Conservation (phyloP, 1,139 yeast species). For the Candida buenavistaensis region DNA sequence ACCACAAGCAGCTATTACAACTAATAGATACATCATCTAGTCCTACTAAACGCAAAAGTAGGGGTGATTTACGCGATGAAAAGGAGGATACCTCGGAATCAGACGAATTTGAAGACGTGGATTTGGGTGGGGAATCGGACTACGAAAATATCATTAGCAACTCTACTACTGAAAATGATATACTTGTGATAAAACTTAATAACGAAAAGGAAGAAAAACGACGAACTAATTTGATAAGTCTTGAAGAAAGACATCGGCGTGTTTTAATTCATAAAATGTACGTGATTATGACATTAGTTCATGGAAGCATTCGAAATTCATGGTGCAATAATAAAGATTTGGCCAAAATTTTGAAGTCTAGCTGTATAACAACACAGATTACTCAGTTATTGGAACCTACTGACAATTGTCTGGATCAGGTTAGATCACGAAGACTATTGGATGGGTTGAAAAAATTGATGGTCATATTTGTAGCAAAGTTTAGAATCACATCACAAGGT, state of each 20-base stretch:
- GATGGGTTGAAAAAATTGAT: slow-evolving; percentile 72
- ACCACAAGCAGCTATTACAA: slow-evolving; percentile 1
- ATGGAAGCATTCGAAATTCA: slow-evolving; percentile 65
- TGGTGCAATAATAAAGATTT: slow-evolving; percentile 66
- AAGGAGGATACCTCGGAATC: slow-evolving; percentile 16
- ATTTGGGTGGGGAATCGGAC: too few relatives aligned
- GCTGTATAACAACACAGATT: slow-evolving; percentile 40
- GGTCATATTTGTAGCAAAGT: slow-evolving; percentile 60
- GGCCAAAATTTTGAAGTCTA: slow-evolving; percentile 34
- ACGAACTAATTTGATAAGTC: slow-evolving; percentile 15
- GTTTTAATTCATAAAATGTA: slow-evolving; percentile 55
- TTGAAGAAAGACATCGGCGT: slow-evolving; percentile 14
- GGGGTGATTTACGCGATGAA: slow-evolving; percentile 3
- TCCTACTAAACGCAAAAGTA: slow-evolving; percentile 11
- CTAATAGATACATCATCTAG: slow-evolving; percentile 9
- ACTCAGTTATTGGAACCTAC: slow-evolving; percentile 32
- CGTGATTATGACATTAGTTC: slow-evolving; percentile 58
- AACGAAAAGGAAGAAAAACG: slow-evolving; percentile 19
- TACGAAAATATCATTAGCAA: slow-evolving; percentile 14
- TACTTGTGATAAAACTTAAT: slow-evolving; percentile 9
- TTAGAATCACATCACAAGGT: slow-evolving; percentile 50
- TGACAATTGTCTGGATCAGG: slow-evolving; percentile 32
- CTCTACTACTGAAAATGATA: slow-evolving; percentile 4
- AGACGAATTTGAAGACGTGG: slow-evolving; percentile 37
- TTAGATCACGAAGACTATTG: slow-evolving; percentile 67